Percentiles rank a stretch among this genome's conserved stretches.
Conservation (phyloP, 2,329 filamentous ascomycete genomes). For the Clarireedia monteithiana region DNA sequence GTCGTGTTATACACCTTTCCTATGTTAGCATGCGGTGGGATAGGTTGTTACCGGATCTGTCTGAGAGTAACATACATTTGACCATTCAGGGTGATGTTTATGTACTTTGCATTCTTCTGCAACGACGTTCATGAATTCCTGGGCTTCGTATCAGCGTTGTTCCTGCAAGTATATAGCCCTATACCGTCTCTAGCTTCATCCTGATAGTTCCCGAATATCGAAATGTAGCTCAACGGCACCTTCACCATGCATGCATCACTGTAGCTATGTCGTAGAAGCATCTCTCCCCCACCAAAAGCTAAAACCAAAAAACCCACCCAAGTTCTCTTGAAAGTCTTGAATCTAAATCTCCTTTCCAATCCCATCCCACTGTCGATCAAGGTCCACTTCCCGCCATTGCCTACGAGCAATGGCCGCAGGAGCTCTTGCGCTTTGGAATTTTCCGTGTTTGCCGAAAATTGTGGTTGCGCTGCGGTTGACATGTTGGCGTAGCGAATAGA, state of each 20-base stretch:
- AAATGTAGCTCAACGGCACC: background rate
- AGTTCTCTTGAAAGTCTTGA: conserved; percentile 57
- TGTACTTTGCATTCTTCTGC: conserved; percentile 58
- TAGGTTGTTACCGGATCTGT: background rate
- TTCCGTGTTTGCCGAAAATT: background rate
- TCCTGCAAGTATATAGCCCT: background rate
- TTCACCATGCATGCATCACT: background rate
- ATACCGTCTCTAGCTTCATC: no score
- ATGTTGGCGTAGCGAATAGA: background rate
- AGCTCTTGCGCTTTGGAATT: background rate
- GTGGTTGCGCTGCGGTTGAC: background rate
- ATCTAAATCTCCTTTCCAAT: conserved; percentile 52
- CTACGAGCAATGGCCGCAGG: background rate
- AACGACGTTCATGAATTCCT: conserved; percentile 71
- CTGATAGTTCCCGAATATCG: no score
- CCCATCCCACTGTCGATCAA: conserved; percentile 44
- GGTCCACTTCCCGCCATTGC: conserved; percentile 37
- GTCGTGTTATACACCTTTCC: conserved; percentile 60
- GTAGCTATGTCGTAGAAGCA: background rate
- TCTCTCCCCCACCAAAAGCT: no score
- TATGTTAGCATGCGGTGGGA: background rate
- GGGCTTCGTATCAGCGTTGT: background rate
- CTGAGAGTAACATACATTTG: conserved; percentile 45
- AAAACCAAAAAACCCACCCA: conserved; percentile 42
- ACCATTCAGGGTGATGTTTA: conserved; percentile 72